Evolutionary conservation across 1,284 basidiomycete genomes (phyloP), one percentile per base, ranked within the genome.

Genomic region (Ustilago crameri): DNA sequence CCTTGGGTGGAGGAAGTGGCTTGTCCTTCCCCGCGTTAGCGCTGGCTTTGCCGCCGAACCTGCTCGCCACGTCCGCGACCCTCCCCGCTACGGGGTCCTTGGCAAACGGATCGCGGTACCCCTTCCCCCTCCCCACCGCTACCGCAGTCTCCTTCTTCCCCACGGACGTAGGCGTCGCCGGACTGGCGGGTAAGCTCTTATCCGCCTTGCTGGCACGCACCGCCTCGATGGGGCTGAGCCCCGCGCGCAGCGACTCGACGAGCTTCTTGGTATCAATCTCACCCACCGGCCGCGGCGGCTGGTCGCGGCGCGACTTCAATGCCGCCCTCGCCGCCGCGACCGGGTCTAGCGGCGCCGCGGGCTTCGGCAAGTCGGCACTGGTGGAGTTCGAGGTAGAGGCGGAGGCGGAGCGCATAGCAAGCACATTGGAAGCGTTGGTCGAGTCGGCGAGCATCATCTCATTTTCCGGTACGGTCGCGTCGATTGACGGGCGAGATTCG

Each of bases 81-180:
- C 76, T 35, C 2, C 78, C 78, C 10, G 74, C 58, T 1, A 76
- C 66, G 2, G 66, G 54, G 34, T 79, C 68, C 22, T 78, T 78
- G 3, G 72, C 62, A 50, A 80, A 80, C 2, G 69, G 68, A 54
- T 80, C 67, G 44, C 66, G 43, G 14, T 59, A 53, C 18, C 43
- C 47, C 8, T 46, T 51, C 22, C 12, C 20, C 18, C 10, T 45
- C 15, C 9, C n/a, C n/a, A n/a, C n/a, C n/a, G n/a, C n/a, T n/a
- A n/a, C n/a, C n/a, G n/a, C n/a, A n/a, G n/a, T n/a, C n/a, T n/a
- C 50, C n/a, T 37, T 30, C 4, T 24, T n/a, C 15, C 35, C 47
- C 14, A 46, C 7, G 9, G 44, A 22, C 0, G 51, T 17, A 8
- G 35, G 17, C 12, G 35, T 37, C 9, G 15, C 15, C 12, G 35